A percentile compares a stretch with the other conserved stretches of the same genome.
Evolutionary conservation across 208 protist genomes (phyloP).

Genomic region (Crithidia thermophila): DNA sequence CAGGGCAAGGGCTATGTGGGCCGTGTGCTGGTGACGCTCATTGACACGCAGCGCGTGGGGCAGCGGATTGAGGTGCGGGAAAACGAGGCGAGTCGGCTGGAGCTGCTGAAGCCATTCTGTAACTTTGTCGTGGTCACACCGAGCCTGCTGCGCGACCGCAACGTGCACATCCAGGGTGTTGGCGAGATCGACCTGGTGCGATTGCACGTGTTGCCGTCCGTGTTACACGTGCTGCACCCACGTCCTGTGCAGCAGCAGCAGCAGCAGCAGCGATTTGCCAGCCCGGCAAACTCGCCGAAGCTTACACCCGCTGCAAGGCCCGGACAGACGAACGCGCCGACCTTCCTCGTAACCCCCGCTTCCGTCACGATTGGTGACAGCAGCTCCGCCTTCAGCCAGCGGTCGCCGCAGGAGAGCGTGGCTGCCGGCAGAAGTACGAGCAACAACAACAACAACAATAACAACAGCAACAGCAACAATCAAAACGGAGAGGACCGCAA

Average conservation of each 20-base stretch:
- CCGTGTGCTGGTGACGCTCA: slow-evolving; percentile 39
- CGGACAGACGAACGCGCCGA: slow-evolving; percentile 4
- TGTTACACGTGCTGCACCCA: slow-evolving; percentile 45
- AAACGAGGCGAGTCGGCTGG: slow-evolving; percentile 34
- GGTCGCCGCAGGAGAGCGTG: background rate
- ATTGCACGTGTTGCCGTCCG: slow-evolving; percentile 41
- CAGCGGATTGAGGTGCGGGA: slow-evolving; percentile 46
- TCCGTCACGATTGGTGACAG: background rate
- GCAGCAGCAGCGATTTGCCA: background rate
- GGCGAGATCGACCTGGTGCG: slow-evolving; percentile 55
- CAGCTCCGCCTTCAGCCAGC: slow-evolving; percentile 5
- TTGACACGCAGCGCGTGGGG: slow-evolving; percentile 52
- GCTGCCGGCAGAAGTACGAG: background rate
- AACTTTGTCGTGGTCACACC: slow-evolving; percentile 67
- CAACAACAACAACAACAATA: background rate
- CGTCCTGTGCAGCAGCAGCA: background rate
- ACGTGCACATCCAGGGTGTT: slow-evolving; percentile 56
- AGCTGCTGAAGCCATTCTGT: slow-evolving; percentile 42
- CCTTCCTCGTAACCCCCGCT: background rate
- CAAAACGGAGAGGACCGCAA: background rate
- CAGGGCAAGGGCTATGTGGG: slow-evolving; percentile 62
- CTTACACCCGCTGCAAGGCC: background rate
- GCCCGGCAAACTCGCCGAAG: background rate
- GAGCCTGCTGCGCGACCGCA: slow-evolving; percentile 31
- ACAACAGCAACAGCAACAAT: background rate